phyloP scores from a whole-genome alignment of 2,329 filamentous ascomycete species.

The Hymenoscyphus scutula region DNA sequence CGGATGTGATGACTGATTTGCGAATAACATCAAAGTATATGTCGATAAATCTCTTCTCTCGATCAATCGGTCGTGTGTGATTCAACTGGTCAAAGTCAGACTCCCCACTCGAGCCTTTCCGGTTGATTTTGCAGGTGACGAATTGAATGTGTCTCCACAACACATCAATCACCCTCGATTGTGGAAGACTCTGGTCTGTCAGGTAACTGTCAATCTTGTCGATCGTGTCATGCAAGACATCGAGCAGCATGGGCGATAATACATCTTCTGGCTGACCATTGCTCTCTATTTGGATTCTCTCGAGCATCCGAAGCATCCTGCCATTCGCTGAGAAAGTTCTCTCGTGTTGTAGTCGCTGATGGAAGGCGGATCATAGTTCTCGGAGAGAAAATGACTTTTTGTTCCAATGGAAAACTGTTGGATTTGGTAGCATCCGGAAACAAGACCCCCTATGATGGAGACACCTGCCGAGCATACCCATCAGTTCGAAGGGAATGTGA shows the following conservation, averaged over 20 bases:
- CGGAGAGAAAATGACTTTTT: not conserved
- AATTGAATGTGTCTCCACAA: not conserved
- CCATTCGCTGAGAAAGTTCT: not conserved
- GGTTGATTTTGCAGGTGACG: not conserved
- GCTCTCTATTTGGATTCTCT: not conserved
- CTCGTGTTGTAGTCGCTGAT: not conserved
- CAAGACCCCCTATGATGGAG: not conserved
- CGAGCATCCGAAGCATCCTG: not conserved
- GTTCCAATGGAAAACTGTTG: not conserved
- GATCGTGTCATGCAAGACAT: not conserved
- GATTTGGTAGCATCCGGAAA: not conserved
- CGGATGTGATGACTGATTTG: not conserved
- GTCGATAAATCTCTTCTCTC: not conserved
- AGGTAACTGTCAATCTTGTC: not conserved
- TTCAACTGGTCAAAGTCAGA: not conserved
- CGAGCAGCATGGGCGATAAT: not conserved
- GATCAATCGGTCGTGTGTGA: not conserved
- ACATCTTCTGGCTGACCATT: not conserved
- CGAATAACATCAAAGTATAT: slow-evolving; percentile 1
- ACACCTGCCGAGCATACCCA: not conserved
- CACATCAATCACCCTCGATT: not conserved
- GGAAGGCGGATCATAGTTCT: not conserved
- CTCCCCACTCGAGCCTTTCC: not conserved
- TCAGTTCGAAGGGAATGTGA: not conserved
- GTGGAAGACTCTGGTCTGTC: not conserved